These are phyloP conservation scores for Mycena floridula DNA, from an alignment of 768 basidiomycete species.

Conservation along the genomic window DNA sequence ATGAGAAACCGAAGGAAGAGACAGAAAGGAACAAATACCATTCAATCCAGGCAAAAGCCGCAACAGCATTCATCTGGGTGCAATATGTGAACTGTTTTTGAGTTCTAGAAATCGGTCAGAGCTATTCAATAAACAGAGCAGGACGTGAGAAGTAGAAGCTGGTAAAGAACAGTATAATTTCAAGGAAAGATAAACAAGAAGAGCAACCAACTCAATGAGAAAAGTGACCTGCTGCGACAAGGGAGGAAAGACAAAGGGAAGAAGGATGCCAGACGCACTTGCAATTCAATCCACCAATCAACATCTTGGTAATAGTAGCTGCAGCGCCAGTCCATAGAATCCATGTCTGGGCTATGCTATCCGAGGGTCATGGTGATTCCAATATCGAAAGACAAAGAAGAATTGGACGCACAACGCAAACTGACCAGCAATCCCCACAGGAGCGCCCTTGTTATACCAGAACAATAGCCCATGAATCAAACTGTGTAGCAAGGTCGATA, in stretches of 20 bases:
- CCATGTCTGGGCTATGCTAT: conserved; percentile 67
- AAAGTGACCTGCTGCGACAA: too few species aligned
- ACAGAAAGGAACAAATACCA: conserved; percentile 40
- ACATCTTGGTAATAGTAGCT: conserved; percentile 56
- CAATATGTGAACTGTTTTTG: conserved; percentile 54
- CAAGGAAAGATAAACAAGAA: too few species aligned
- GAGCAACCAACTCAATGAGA: too few species aligned
- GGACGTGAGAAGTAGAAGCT: too few species aligned
- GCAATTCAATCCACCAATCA: conserved; percentile 72
- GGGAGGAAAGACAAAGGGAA: background rate
- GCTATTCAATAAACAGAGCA: background rate
- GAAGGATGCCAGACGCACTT: conserved; percentile 30
- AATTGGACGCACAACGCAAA: conserved; percentile 46
- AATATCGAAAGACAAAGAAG: conserved; percentile 2
- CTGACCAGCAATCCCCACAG: conserved; percentile 62
- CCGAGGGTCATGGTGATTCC: background rate
- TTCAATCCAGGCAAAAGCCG: conserved; percentile 70
- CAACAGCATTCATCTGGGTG: conserved; percentile 68
- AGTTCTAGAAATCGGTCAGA: conserved; percentile 18
- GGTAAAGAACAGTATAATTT: too few species aligned
- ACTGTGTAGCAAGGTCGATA: too few species aligned
- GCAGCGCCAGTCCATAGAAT: conserved; percentile 74
- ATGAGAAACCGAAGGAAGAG: background rate
- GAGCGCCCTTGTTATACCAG: too few species aligned
- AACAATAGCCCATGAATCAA: too few species aligned